A percentile compares a stretch with the other conserved stretches of the same genome.
Conservation (phyloP, 495 filamentous ascomycete genomes). For the Tuber umbilicatum region DNA sequence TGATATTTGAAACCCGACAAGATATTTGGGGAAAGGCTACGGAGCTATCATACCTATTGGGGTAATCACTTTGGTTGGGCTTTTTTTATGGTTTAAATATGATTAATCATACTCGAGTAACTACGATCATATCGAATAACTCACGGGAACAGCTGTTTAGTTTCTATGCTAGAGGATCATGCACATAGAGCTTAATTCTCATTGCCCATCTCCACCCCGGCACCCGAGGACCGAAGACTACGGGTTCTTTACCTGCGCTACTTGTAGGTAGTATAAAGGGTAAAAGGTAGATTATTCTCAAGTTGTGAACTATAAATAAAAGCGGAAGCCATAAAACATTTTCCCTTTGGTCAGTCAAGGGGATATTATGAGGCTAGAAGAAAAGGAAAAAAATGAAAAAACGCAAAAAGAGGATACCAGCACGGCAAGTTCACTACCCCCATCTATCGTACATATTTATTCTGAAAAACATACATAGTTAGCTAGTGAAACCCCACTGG, state of each 20-base stretch:
- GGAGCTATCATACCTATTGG: neutral
- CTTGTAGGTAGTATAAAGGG: neutral
- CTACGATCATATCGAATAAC: neutral
- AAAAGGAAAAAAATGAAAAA: neutral
- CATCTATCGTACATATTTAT: conserved; percentile 61
- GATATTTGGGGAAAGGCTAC: neutral
- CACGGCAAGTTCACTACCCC: neutral
- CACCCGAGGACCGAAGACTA: neutral
- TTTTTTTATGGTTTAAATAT: neutral
- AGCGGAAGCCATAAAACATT: neutral
- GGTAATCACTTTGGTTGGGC: neutral
- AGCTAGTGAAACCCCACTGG: conserved; percentile 27
- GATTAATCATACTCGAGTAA: neutral
- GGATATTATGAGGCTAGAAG: neutral
- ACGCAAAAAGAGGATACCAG: neutral
- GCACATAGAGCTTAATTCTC: neutral
- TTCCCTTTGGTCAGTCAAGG: neutral
- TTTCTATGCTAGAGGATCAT: neutral
- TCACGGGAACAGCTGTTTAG: no score
- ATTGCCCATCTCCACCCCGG: neutral
- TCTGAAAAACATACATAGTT: conserved; percentile 46
- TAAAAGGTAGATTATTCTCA: neutral
- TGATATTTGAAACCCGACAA: neutral
- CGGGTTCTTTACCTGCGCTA: neutral
- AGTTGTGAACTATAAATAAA: neutral